These are phyloP conservation scores for Leptographium procerum DNA, from an alignment of 2,329 filamentous ascomycete species.

Conservation along the genomic window DNA sequence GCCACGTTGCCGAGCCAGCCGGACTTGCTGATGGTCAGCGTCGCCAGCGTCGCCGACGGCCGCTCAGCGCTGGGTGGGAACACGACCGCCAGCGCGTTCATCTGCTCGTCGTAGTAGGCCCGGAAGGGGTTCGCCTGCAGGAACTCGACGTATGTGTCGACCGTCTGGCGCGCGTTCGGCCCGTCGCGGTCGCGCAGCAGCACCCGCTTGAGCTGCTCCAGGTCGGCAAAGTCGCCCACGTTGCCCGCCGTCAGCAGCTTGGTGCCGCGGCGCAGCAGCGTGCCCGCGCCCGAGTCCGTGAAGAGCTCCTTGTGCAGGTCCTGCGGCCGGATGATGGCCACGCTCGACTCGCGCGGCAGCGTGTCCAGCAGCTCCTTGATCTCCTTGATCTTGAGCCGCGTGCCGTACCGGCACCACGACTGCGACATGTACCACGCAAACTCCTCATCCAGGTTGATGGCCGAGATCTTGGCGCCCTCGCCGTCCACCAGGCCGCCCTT, in stretches of 20 bases:
- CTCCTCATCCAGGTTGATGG: conserved; percentile 95
- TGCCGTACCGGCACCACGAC: conserved; percentile 91
- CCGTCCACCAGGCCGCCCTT: conserved; percentile 95
- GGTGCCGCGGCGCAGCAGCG: conserved; percentile 81
- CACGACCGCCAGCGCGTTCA: conserved; percentile 87
- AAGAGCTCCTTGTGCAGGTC: conserved; percentile 95
- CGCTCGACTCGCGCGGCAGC: conserved; percentile 81
- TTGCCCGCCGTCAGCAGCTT: conserved; percentile 68
- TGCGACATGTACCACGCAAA: conserved; percentile 87
- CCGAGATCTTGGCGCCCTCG: conserved; percentile 87
- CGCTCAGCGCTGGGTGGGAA: conserved; percentile 58
- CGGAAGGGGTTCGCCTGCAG: conserved; percentile 71
- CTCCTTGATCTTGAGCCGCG: conserved; percentile 92
- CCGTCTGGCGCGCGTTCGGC: conserved; percentile 68
- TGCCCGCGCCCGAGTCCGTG: conserved; percentile 90
- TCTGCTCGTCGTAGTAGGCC: conserved; percentile 86
- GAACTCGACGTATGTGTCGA: conserved; percentile 76
- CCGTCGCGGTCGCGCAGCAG: conserved; percentile 73
- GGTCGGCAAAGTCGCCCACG: conserved; percentile 63
- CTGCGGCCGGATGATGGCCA: conserved; percentile 94
- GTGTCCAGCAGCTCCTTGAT: conserved; percentile 87
- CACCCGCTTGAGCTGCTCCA: conserved; percentile 68
- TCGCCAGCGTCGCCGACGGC: conserved; percentile 70
- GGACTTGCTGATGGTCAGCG: conserved; percentile 84
- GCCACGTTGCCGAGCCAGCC: conserved; percentile 92